These are phyloP conservation scores for Eucalyptus paniculata DNA, from an alignment of 345 rosid species.

Conservation along the genomic window DNA sequence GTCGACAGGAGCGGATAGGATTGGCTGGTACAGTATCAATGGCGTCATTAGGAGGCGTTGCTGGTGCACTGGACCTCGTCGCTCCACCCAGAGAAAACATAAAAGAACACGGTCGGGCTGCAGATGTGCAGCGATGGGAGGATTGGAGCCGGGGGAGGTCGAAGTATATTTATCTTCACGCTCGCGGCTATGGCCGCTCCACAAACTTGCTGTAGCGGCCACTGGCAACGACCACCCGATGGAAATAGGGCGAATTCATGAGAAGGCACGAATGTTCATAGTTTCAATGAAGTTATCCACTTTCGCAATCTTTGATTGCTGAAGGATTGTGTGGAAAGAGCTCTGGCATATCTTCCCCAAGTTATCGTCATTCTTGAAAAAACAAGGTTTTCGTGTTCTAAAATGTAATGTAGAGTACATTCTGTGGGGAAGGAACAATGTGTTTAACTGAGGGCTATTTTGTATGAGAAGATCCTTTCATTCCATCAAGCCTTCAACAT, in stretches of 20 bases:
- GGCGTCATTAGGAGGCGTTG: background rate
- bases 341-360: background rate
- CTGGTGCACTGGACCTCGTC: background rate
- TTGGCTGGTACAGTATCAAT: background rate
- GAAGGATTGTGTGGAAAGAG: no score
- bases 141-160: background rate
- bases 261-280: no score
- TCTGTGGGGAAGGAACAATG: background rate
- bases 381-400: background rate
- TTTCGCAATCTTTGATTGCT: no score
- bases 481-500: background rate
- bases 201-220: no score
- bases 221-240: no score
- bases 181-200: no score
- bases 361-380: background rate
- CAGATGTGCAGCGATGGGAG: background rate
- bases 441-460: background rate
- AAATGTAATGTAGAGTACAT: background rate
- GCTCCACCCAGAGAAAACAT: background rate
- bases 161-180: background rate
- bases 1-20: background rate
- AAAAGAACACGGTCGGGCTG: background rate
- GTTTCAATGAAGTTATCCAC: no score
- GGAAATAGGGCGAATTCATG: no score
- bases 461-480: background rate